Conservation (phyloP, 495 filamentous ascomycete species). For the Aspergillus steynii region DNA sequence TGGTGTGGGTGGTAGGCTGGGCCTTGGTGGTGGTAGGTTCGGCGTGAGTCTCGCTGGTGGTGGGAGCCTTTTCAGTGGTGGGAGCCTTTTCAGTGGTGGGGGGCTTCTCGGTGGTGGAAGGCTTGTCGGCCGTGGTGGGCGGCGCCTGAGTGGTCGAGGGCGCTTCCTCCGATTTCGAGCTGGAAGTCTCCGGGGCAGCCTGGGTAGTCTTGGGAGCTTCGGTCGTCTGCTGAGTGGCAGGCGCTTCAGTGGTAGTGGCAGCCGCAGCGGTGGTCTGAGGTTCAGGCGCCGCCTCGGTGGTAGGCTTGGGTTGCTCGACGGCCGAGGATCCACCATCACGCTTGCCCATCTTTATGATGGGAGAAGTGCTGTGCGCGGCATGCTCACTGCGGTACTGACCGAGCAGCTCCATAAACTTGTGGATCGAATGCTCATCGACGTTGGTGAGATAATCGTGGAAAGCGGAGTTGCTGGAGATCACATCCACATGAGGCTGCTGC, state of each 20-base stretch:
- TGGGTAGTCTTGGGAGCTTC: slow-evolving; percentile 14
- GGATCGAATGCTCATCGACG: slow-evolving; percentile 36
- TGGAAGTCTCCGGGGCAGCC: slow-evolving; percentile 20
- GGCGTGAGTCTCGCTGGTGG: slow-evolving; percentile 29
- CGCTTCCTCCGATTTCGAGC: slow-evolving; percentile 12
- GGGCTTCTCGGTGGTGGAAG: background rate
- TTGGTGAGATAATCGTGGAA: slow-evolving; percentile 17
- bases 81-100: background rate
- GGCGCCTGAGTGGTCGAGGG: slow-evolving; percentile 5
- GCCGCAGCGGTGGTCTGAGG: slow-evolving; percentile 39
- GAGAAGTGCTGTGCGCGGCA: slow-evolving; percentile 48
- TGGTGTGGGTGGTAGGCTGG: slow-evolving; percentile 17
- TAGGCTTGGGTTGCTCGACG: slow-evolving; percentile 37
- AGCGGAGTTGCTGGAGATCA: slow-evolving; percentile 9
- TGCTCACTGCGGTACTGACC: slow-evolving; percentile 51
- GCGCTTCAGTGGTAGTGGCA: slow-evolving; percentile 37
- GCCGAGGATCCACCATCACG: slow-evolving; percentile 47
- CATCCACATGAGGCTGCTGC: slow-evolving; percentile 7
- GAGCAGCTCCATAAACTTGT: slow-evolving; percentile 52
- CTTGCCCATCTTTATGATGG: slow-evolving; percentile 49
- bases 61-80: slow-evolving; percentile 1
- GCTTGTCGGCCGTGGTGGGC: background rate
- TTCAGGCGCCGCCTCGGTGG: slow-evolving; percentile 27
- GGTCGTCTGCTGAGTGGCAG: slow-evolving; percentile 44
- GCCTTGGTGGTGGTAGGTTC: slow-evolving; percentile 9